Base-by-base conservation (phyloP, 345 rosid species). In the Corchorus capsularis region DNA sequence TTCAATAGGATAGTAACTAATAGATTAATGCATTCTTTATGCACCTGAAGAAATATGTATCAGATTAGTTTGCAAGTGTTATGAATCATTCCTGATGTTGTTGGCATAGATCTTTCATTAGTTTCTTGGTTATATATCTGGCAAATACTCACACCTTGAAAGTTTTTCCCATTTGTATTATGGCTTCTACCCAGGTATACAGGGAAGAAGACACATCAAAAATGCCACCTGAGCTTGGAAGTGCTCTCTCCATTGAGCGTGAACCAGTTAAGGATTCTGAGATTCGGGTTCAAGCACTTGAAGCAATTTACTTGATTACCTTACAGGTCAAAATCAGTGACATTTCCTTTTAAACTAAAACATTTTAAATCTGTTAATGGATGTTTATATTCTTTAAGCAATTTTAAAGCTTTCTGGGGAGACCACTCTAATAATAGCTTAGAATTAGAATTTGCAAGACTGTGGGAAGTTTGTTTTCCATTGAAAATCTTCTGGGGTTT, bases 171-270 rank as follows among this genome's bases (percentile, higher is more conserved):
- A 60, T 63, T 74, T 71, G 54, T 73, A 57, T 50, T 13, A 6
- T 55, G 37, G 37, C 68, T 63, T n/a, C 70, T 76, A 37, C 27
- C 65, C 85, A 91, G 97, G 77, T 86, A 65, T 93, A 90, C 75
- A 79, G 79, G 68, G 91, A 88, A 82, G 79, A 90, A 75, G 97
- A 90, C 77, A 77, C 85, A 50, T 85, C 85, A 22, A 93, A 90
- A 86, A 91, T 91, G 94, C 96, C 99, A 32, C 92, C 84, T 73
- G 98, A 95, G 84, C 97, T 95, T 74, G 90, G 89, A 71, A 86
- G 90, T 84, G 98, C 90, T 43, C 97, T 95, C 35, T 90, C 91
- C 9, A 89, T 93, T 74, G 97, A 95, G 79, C 95, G 99, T 63
- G 94, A 95, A 82, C 89, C 87, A 41, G 92, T 90, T 74, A 84